phyloP scores from a whole-genome alignment of 78 protist species.

The Dictyostelium firmibasis region DNA sequence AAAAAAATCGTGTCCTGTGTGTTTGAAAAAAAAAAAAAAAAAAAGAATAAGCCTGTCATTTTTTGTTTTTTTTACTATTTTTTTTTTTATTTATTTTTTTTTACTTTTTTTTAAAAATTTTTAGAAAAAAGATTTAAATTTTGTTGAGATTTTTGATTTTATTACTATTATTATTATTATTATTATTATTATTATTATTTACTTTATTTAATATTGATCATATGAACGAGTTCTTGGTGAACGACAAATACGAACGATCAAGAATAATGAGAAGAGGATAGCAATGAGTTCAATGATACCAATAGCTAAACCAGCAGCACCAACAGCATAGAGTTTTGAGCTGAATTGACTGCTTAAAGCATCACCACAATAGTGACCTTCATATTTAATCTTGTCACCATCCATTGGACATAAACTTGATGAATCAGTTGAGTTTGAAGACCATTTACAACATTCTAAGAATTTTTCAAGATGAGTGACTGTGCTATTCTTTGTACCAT shows the following conservation, averaged over 20 bases:
- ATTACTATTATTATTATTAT: background rate
- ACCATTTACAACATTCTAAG: conserved; percentile 47
- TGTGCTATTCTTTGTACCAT: background rate
- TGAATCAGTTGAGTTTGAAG: background rate
- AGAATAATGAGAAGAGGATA: conserved; percentile 70
- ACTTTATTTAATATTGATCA: conserved; percentile 14
- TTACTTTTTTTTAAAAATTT: background rate
- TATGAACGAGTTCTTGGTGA: conserved; percentile 78
- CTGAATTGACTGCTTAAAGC: background rate
- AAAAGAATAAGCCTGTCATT: no score
- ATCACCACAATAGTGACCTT: background rate
- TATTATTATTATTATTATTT: background rate
- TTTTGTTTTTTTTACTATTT: background rate
- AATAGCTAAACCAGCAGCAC: conserved; percentile 63
- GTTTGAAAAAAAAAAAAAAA: no score
- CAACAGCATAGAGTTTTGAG: conserved; percentile 42
- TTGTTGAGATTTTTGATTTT: background rate
- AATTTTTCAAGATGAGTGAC: background rate
- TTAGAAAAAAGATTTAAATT: no score
- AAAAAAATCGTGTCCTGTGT: no score
- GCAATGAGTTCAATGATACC: conserved; percentile 69
- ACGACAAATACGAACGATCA: conserved; percentile 68
- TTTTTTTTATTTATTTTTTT: background rate
- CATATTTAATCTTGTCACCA: background rate
- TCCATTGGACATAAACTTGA: background rate